Evolutionary conservation across 148 eudicot genomes (phyloP).

Genomic region (Euryodendron excelsum): DNA sequence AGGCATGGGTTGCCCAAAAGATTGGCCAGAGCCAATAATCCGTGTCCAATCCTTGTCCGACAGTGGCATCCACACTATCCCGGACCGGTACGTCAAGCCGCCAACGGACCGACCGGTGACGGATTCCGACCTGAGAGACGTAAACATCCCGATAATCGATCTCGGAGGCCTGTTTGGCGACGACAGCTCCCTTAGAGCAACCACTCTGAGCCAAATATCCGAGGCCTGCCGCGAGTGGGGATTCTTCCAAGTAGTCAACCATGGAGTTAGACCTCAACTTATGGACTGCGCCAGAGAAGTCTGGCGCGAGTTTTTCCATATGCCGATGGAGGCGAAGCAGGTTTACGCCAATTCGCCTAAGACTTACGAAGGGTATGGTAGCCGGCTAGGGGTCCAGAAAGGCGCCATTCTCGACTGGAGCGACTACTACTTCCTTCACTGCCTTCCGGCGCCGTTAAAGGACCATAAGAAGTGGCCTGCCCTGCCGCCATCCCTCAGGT

Average conservation of each 20-base stretch:
- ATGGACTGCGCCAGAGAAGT: conserved; percentile 60
- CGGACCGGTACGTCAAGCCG: conserved; percentile 61
- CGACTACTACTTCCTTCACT: conserved; percentile 88
- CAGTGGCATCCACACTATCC: conserved; percentile 40
- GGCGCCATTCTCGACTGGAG: conserved; percentile 97
- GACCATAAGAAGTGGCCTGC: conserved; percentile 82
- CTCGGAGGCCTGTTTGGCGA: conserved; percentile 36
- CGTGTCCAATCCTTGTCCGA: conserved; percentile 85
- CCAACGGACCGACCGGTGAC: conserved; percentile 44
- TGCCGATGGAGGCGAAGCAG: conserved; percentile 80
- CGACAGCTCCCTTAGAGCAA: not conserved
- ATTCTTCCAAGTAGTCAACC: conserved; percentile 78
- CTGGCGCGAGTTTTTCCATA: conserved; percentile 83
- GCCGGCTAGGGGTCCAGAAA: conserved; percentile 75
- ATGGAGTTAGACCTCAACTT: conserved; percentile 58
- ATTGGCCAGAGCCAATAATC: conserved; percentile 87
- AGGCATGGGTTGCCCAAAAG: conserved; percentile 37
- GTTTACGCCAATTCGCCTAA: conserved; percentile 56
- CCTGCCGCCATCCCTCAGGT: conserved; percentile 61
- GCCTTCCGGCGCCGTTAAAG: conserved; percentile 49
- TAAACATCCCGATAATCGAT: conserved; percentile 72
- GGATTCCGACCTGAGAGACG: not conserved
- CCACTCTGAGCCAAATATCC: conserved; percentile 26
- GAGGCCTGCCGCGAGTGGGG: conserved; percentile 78
- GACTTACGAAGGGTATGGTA: conserved; percentile 95